Evolutionary conservation across 148 eudicot genomes (phyloP).

Genomic region (Silene latifolia): DNA sequence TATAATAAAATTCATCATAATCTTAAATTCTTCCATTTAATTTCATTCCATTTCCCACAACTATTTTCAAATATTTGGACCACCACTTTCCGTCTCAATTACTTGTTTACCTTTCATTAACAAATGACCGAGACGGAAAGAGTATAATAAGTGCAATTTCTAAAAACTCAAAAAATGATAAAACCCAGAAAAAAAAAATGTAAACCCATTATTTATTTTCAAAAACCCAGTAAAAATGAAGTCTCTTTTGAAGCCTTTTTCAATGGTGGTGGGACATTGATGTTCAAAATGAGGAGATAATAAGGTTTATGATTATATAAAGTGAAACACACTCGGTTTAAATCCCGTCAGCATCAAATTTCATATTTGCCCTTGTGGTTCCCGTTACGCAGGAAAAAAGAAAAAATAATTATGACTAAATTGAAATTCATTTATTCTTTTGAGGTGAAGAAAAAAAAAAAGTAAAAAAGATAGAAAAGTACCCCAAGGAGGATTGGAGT

Average conservation of each 20-base stretch:
- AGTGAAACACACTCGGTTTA: slow-evolving; percentile 9
- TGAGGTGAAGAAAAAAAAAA: not conserved
- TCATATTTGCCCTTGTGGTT: too few species aligned
- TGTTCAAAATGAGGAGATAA: slow-evolving; percentile 14
- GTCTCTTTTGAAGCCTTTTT: slow-evolving; percentile 18
- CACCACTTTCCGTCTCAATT: too few species aligned
- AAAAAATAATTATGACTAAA: slow-evolving; percentile 18
- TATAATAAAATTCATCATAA: not conserved
- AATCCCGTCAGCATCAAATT: too few species aligned
- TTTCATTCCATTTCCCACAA: slow-evolving; percentile 29
- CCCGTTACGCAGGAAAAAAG: too few species aligned
- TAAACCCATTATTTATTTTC: slow-evolving; percentile 14
- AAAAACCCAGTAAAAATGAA: slow-evolving; percentile 16
- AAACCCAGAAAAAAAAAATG: slow-evolving; percentile 15
- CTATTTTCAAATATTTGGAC: slow-evolving; percentile 10
- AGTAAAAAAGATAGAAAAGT: slow-evolving; percentile 22
- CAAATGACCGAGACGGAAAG: too few species aligned
- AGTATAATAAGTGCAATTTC: not conserved
- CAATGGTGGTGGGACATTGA: slow-evolving; percentile 31
- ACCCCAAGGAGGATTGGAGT: slow-evolving; percentile 99
- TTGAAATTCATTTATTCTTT: not conserved
- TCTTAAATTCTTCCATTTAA: slow-evolving; percentile 15
- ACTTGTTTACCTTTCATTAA: too few species aligned
- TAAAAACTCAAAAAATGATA: not conserved
- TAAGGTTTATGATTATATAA: not conserved